These are phyloP conservation scores for Pyrenochaeta sp. DNA, from an alignment of 2,329 filamentous ascomycete species.

Conservation along the genomic window DNA sequence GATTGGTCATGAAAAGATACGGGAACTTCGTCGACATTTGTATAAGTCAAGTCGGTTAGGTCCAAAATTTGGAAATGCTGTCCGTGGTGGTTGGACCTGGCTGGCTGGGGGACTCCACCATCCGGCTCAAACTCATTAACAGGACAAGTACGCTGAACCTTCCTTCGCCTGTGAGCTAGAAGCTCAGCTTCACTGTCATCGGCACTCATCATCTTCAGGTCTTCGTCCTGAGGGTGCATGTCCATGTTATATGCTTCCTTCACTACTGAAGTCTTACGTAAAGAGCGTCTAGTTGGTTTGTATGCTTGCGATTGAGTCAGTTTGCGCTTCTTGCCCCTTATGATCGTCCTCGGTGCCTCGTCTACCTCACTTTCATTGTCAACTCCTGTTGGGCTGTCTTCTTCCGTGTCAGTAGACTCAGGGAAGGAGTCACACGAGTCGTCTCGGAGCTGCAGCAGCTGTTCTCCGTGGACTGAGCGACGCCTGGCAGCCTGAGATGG, in stretches of 20 bases:
- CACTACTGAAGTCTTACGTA: constrained; percentile 25
- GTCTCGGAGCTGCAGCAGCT: neutral
- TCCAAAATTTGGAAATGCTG: neutral
- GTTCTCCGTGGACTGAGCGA: constrained; percentile 30
- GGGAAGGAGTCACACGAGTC: constrained; percentile 5
- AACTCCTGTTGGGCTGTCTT: neutral
- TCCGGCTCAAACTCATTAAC: neutral
- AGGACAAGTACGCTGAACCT: neutral
- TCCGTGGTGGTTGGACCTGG: neutral
- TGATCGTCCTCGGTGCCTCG: neutral
- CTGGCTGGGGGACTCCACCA: neutral
- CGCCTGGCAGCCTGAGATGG: constrained; percentile 40
- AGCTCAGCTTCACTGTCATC: neutral
- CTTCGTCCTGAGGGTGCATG: constrained; percentile 41
- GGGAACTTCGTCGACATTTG: neutral
- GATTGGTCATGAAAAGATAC: neutral
- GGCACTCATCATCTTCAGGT: constrained; percentile 18
- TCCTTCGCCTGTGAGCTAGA: constrained; percentile 3
- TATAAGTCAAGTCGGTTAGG: neutral
- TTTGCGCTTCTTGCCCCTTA: constrained; percentile 20
- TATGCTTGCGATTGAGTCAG: neutral
- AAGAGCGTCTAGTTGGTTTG: constrained; percentile 32
- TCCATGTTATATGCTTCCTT: constrained; percentile 36
- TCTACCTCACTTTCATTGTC: constrained; percentile 15
- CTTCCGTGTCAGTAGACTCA: constrained; percentile 7